These are phyloP conservation scores for Coix lacrymajobi DNA, from an alignment of 176 grass and related monocot genomes.

Conservation along the genomic window DNA sequence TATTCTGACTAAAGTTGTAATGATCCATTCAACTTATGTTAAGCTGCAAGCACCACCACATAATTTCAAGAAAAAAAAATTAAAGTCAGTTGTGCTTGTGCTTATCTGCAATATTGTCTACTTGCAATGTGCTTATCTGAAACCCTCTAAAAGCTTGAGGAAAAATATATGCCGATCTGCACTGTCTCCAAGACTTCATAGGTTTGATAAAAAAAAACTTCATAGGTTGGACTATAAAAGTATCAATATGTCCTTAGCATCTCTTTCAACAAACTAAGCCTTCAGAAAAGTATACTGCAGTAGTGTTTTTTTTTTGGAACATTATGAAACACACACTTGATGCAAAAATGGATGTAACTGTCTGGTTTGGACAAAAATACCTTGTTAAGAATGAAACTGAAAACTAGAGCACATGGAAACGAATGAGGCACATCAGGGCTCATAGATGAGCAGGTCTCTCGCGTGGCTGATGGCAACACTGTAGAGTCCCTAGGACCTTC, in stretches of 20 bases:
- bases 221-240: background rate
- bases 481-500: too few species aligned
- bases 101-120: too few species aligned
- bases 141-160: too few species aligned
- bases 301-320: background rate
- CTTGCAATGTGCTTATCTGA: too few species aligned
- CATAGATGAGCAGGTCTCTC: constrained; percentile 13
- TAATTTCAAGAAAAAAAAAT: too few species aligned
- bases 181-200: too few species aligned
- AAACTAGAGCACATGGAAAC: constrained; percentile 29
- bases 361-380: constrained; percentile 14
- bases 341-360: constrained; percentile 28
- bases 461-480: constrained; percentile 28
- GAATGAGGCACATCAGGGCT: constrained; percentile 16
- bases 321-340: background rate
- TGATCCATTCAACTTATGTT: too few species aligned
- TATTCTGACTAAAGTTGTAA: too few species aligned
- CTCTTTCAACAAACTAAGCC: background rate
- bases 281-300: background rate
- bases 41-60: too few species aligned
- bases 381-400: constrained; percentile 1
- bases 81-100: too few species aligned
- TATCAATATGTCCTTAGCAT: background rate
- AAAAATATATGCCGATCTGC: too few species aligned
- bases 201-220: too few species aligned